Evolutionary conservation across 768 basidiomycete genomes (phyloP).

Genomic region (Calocera viscosa): DNA sequence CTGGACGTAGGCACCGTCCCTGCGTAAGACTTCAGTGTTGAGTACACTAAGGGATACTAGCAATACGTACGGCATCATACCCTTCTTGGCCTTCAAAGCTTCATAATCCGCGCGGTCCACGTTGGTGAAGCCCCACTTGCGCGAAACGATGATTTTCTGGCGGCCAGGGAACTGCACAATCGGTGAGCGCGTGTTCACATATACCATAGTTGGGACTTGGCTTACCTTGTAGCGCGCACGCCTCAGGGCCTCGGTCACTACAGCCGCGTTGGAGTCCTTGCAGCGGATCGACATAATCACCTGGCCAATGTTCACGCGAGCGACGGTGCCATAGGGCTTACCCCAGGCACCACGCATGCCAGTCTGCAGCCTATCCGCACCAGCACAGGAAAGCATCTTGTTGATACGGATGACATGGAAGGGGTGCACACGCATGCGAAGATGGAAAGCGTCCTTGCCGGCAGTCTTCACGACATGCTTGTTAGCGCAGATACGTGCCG

Average conservation of each 20-base stretch:
- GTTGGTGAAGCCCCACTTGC: constrained; percentile 99
- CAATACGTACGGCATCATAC: constrained; percentile 64
- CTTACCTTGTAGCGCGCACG: constrained; percentile 84
- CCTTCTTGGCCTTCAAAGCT: constrained; percentile 80
- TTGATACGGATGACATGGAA: constrained; percentile 99
- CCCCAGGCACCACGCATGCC: constrained; percentile 99
- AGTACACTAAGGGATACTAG: not conserved
- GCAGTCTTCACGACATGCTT: constrained; percentile 97
- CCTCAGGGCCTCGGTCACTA: constrained; percentile 93
- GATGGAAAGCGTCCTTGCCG: constrained; percentile 98
- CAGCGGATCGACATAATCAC: constrained; percentile 83
- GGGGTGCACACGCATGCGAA: constrained; percentile 93
- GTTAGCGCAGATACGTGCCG: constrained; percentile 98
- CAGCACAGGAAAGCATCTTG: constrained; percentile 99
- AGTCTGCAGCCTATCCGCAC: constrained; percentile 93
- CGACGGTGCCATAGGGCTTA: constrained; percentile 92
- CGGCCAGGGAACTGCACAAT: constrained; percentile 67
- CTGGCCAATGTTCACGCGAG: constrained; percentile 94
- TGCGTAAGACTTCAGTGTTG: constrained; percentile 23
- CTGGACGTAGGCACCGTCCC: constrained; percentile 91
- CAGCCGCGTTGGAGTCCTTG: constrained; percentile 74
- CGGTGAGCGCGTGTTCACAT: not conserved
- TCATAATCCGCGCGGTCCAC: constrained; percentile 81
- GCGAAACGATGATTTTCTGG: constrained; percentile 92
- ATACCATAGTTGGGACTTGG: constrained; percentile 9